Base-by-base conservation (phyloP, 1,284 basidiomycete species). In the Phellopilus nigrolimitatus region DNA sequence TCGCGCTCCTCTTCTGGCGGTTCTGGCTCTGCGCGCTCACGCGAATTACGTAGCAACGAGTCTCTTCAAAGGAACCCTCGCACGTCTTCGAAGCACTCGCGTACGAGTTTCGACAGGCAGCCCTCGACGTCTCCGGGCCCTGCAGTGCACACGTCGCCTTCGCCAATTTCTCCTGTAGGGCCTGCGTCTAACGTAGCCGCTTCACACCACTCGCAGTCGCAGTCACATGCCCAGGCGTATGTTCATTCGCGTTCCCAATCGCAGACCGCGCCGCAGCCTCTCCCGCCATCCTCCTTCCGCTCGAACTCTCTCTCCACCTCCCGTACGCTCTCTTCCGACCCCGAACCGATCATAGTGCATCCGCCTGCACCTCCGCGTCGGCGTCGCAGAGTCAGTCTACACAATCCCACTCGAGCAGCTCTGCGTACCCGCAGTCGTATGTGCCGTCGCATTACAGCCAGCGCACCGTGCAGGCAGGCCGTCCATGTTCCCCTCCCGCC, bases 261-360 rank as follows among this genome's bases (percentile, higher is more conserved):
- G 19, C 37, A 40, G n/a, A 17, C 21, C 6, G 9, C 33, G 15
- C 33, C 44, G n/a, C 44, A 38, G 7, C 24, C 22, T 28, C 24
- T 21, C 5, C 31, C 25, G 15, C 21, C 36, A 43, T 22, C 25
- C 49, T 13, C 25, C 45, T 10, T 31, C 39, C 22, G 31, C 13
- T 24, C 47, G 5, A 49, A 43, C 7, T 44, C 52, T 2, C 6
- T 43, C 3, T 38, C 52, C 7, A 39, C 36, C 19, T 44, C 45
- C n/a, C 46, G 39, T 12, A 36, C 47, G 13, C 28, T 15, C 5
- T 39, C 47, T 12, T 31, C 24, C 24, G 38, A 27, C 6, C 51
- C 51, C 2, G 52, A 54, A 33, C 39, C 34, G 7, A 54, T 54
- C n/a, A 42, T 39, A 15, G 45, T 54, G 9, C 52, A 54, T 33